Conservation (phyloP, 75 land plant species). For the Azolla pinnata region DNA sequence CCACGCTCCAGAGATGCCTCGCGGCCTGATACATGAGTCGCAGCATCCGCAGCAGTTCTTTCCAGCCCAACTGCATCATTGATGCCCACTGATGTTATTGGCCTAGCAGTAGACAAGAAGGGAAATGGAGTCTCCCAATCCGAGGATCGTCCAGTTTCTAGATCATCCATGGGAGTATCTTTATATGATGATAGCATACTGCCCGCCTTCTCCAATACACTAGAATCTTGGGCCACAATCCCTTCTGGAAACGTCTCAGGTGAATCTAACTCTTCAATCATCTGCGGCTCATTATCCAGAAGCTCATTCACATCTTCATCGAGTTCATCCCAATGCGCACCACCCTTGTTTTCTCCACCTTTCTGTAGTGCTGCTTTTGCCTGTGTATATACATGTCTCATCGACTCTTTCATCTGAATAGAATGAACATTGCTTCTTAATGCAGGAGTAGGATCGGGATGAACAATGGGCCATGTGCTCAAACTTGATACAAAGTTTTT, state of each 20-base stretch:
- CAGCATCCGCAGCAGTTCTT: slow-evolving; percentile 3
- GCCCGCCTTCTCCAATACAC: not conserved
- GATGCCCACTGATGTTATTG: slow-evolving; percentile 11
- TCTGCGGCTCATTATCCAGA: not conserved
- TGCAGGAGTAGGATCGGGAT: slow-evolving; percentile 6
- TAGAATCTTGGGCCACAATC: not conserved
- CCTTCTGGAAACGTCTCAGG: not conserved
- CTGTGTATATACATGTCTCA: slow-evolving; percentile 14
- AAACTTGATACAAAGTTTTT: slow-evolving; percentile 25
- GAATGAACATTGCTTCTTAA: slow-evolving; percentile 17
- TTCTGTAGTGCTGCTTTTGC: slow-evolving; percentile 13
- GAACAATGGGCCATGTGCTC: slow-evolving; percentile 20
- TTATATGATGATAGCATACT: slow-evolving; percentile 2
- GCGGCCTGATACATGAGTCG: slow-evolving; percentile 3
- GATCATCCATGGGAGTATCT: slow-evolving; percentile 3
- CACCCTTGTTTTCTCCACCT: not conserved
- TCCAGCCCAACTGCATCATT: slow-evolving; percentile 8
- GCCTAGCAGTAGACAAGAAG: slow-evolving; percentile 24
- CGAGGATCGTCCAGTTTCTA: slow-evolving; percentile 13
- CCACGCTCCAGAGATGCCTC: slow-evolving; percentile 16
- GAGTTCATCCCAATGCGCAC: not conserved
- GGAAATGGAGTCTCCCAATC: slow-evolving; percentile 37
- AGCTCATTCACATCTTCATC: slow-evolving; percentile 4
- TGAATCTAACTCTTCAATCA: not conserved
- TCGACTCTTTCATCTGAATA: slow-evolving; percentile 19